Base-by-base conservation (phyloP, 106 monocot genomes). In the Dactylorhiza incarnata region DNA sequence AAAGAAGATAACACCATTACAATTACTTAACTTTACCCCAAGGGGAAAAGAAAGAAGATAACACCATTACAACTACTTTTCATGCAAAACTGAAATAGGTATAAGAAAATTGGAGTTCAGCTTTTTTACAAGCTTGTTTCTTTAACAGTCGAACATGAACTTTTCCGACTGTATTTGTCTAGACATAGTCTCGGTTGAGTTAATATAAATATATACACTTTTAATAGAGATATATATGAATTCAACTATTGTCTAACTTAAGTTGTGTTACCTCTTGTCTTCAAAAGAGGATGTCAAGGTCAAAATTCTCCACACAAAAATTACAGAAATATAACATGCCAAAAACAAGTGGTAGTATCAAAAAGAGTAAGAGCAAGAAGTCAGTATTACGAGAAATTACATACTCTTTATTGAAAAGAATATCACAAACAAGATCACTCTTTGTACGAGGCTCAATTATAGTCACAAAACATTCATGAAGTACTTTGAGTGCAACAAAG, bases 391-490 rank as follows among this genome's bases (percentile, higher is more conserved):
- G 29, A 20, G n/a, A 20, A 69, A 71, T 67, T 53, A 7, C 87
- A 79, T 77, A 92, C 92, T 87, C 87, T 85, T 73, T 85, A 70
- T 85, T 92, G 74, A 87, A 92, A 78, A 92, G 9, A 58, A 93
- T 45, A 79, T 93, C 92, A 49, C 79, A 56, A 65, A 84, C 67
- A 80, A 93, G 52, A 74, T 93, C 92, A 44, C 73, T 85, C n/a
- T 73, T 54, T 9, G 85, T 93, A 20, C 89, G 89, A 62, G 89
- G 80, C 71, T 93, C 92, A 26, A 76, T 73, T 4, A 93, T 89
- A 26, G 81, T 52, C 22, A 85, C 80, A 74, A 93, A 93, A 48
- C 92, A 93, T 76, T 93, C 92, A 73, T 93, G 87, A 45, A 93
- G 79, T 74, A 89, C 78, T 76, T 87, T 80, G 43, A 93, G 73